Conservation (phyloP, 1,284 basidiomycete species). For the Ganoderma multipileum region DNA sequence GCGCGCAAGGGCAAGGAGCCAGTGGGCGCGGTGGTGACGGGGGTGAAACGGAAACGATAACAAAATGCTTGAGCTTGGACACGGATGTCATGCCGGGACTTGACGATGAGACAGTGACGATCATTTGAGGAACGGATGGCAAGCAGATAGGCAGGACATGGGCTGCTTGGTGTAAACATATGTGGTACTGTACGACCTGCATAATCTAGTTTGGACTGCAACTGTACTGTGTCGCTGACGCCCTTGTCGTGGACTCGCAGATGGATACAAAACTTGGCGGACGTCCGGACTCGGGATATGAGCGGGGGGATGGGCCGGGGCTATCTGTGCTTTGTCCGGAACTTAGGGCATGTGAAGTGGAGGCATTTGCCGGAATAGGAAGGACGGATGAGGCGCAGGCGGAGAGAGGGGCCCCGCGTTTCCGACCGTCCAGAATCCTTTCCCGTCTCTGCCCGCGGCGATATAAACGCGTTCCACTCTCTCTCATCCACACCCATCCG, state of each 20-base stretch:
- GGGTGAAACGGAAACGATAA: slow-evolving; percentile 66
- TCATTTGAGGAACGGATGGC: background rate
- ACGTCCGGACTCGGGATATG: background rate
- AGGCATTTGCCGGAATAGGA: slow-evolving; percentile 26
- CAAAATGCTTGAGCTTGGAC: slow-evolving; percentile 4
- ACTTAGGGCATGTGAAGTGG: slow-evolving; percentile 32
- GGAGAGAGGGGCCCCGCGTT: slow-evolving; percentile 30
- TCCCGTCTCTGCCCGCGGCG: slow-evolving; percentile 21
- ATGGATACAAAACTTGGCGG: background rate
- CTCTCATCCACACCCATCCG: slow-evolving; percentile 24
- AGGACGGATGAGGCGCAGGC: slow-evolving; percentile 17
- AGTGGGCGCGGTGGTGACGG: slow-evolving; percentile 42
- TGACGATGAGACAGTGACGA: background rate
- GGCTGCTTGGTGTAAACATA: slow-evolving; percentile 8
- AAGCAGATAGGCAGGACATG: background rate
- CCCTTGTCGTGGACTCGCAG: background rate
- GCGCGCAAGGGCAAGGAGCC: slow-evolving; percentile 63
- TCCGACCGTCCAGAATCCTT: slow-evolving; percentile 24
- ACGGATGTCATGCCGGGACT: background rate
- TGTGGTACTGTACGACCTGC: slow-evolving; percentile 27
- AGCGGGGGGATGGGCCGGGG: slow-evolving; percentile 19
- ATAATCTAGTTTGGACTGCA: slow-evolving; percentile 19
- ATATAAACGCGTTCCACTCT: slow-evolving; percentile 27
- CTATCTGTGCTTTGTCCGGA: slow-evolving; percentile 18
- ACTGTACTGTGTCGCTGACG: slow-evolving; percentile 7